Percentiles rank a stretch among this genome's conserved stretches.
These are phyloP conservation scores for Rhodotorula sp. DNA, from an alignment of 1,284 basidiomycete species.

Conservation along the genomic window DNA sequence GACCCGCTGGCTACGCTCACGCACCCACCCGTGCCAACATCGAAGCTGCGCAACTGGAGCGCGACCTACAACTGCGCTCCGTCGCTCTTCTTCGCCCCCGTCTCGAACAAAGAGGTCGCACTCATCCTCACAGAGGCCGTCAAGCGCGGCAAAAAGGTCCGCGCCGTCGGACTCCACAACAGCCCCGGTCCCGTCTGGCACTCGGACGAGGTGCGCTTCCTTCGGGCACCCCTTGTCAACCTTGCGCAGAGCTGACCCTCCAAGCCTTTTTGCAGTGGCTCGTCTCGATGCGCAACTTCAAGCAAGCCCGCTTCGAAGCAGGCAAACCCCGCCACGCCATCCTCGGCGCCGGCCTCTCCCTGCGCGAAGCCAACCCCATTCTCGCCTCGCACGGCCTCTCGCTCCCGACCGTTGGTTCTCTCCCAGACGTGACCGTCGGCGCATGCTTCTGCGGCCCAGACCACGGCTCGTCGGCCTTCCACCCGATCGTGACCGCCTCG, in stretches of 20 bases:
- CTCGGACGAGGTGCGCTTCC: neutral
- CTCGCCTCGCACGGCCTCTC: constrained; percentile 9
- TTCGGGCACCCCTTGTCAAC: too few species aligned
- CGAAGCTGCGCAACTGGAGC: constrained; percentile 5
- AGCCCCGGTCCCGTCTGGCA: constrained; percentile 14
- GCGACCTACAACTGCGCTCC: constrained; percentile 16
- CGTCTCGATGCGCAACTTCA: constrained; percentile 4
- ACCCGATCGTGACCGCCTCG: neutral
- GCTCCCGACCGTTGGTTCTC: constrained; percentile 1
- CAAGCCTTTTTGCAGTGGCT: constrained; percentile 3
- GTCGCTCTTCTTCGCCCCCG: constrained; percentile 4
- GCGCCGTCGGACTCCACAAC: neutral
- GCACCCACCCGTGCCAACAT: neutral
- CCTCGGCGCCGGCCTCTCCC: constrained; percentile 8
- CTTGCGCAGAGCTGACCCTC: neutral
- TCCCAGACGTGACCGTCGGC: constrained; percentile 4
- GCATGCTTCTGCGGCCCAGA: constrained; percentile 11
- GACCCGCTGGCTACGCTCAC: neutral
- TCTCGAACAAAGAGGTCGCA: neutral
- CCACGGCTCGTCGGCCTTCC: neutral
- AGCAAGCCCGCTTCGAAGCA: neutral
- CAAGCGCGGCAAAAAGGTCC: neutral
- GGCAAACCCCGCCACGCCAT: neutral
- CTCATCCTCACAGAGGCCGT: neutral
- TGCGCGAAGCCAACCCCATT: neutral